Base-by-base conservation (phyloP, 257 asterid genomes). In the Solanum medicagineum region DNA sequence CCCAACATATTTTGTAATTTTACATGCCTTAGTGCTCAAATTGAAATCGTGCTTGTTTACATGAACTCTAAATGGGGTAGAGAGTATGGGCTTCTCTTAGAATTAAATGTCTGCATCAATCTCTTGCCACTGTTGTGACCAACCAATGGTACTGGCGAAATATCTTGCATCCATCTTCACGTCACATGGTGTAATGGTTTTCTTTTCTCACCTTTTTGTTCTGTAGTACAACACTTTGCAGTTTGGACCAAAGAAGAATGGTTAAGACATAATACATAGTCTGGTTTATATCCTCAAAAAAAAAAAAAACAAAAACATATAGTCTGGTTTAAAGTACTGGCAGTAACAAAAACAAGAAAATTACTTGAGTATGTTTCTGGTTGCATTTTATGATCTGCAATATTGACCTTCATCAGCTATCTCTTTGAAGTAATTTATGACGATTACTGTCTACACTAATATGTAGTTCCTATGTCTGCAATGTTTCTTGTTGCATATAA, bases 381-480 rank as follows among this genome's bases (percentile, higher is more conserved):
- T 73, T 73, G 83, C 62, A 51, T 26, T 51, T 15, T 51, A 51
- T 79, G 65, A 79, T 79, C 63, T 26, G 62, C 63, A 24, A 47
- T 16, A 53, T 42, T 49, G 51, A 36, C 45, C 44, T 8, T 45
- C 40, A 5, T 44, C 71, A 77, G 19, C 36, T 4, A 47, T 22
- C n/a, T 11, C 29, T 24, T 63, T 56, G 51, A 53, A 53, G 83
- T 79, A 51, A 26, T 29, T 79, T 54, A 3, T 53, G 65, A 53
- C 20, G 16, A 77, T 29, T 51, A 17, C 53, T 53, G 65, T 53
- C 65, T 53, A 29, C 20, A 53, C 26, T 26, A 83, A 54, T 16
- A 24, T 11, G 42, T 68, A 47, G 40, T 83, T 51, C 36, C n/a
- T 86, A 24, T 73, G 77, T 81, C 13, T 53, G 85, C 89, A 95